phyloP scores from a whole-genome alignment of 2,329 filamentous ascomycete genomes.

The Cladosporium oxysporum region DNA sequence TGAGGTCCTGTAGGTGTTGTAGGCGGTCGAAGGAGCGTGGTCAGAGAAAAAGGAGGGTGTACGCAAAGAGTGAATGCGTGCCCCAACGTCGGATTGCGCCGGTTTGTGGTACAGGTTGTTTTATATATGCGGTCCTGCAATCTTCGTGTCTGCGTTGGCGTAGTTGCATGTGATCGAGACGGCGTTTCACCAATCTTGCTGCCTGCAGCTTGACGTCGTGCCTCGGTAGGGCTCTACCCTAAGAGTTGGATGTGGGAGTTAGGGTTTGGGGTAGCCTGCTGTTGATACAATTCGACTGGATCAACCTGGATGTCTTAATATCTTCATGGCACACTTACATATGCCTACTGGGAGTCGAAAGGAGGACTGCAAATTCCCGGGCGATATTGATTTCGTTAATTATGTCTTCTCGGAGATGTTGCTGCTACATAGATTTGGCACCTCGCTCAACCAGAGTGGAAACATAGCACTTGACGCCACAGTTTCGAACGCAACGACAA shows the following conservation, averaged over 20 bases:
- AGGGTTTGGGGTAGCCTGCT: not conserved
- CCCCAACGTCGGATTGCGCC: too few species aligned
- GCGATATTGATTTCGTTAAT: not conserved
- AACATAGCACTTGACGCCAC: too few species aligned
- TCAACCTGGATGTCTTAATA: too few species aligned
- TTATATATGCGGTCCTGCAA: not conserved
- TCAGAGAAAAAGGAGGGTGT: not conserved
- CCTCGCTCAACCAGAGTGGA: too few species aligned
- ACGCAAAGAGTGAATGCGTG: too few species aligned
- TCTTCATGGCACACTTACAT: too few species aligned
- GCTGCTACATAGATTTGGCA: too few species aligned
- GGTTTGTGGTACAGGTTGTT: not conserved
- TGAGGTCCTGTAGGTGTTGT: not conserved
- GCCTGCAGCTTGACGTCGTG: constrained; percentile 6
- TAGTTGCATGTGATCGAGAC: not conserved
- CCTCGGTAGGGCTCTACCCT: not conserved
- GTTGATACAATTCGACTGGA: too few species aligned
- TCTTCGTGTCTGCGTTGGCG: not conserved
- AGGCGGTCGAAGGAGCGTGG: not conserved
- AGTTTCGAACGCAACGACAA: too few species aligned
- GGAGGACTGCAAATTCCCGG: too few species aligned
- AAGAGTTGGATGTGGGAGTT: not conserved
- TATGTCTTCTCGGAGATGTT: not conserved
- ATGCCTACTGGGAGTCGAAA: too few species aligned
- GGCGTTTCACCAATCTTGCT: constrained; percentile 4